Evolutionary conservation across 257 asterid genomes (phyloP).

Genomic region (Plantago elongata): DNA sequence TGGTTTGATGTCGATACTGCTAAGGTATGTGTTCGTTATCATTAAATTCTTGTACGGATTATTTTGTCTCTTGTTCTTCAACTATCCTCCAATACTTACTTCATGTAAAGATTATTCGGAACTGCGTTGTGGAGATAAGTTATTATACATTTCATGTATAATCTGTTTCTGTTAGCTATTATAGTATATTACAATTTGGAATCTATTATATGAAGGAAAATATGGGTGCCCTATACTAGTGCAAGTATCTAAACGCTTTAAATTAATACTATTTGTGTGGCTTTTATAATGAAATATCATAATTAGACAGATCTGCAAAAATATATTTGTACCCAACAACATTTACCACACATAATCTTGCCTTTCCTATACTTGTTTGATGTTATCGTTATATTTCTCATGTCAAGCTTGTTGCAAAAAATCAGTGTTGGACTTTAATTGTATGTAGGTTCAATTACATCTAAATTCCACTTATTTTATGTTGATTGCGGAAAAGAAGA

Average conservation of each 20-base stretch:
- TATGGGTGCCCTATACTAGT: not conserved
- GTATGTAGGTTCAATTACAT: not conserved
- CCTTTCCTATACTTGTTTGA: not conserved
- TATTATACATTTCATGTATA: too few species aligned
- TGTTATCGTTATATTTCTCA: not conserved
- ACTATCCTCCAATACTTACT: not conserved
- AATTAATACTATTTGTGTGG: not conserved
- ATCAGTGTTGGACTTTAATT: not conserved
- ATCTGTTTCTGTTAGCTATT: not conserved
- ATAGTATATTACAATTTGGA: not conserved
- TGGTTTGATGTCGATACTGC: conserved; percentile 70
- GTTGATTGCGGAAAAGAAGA: too few species aligned
- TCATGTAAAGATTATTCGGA: not conserved
- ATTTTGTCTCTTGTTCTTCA: not conserved
- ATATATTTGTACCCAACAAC: not conserved
- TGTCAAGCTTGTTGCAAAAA: too few species aligned
- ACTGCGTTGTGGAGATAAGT: too few species aligned
- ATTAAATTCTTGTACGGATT: not conserved
- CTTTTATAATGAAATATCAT: not conserved
- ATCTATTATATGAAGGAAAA: not conserved
- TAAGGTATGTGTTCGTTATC: conserved; percentile 44
- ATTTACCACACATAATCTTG: not conserved
- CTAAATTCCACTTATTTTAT: too few species aligned
- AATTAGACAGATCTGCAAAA: not conserved
- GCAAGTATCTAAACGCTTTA: not conserved